Conservation (phyloP, 495 filamentous ascomycete species). For the Tricharina praecox region DNA sequence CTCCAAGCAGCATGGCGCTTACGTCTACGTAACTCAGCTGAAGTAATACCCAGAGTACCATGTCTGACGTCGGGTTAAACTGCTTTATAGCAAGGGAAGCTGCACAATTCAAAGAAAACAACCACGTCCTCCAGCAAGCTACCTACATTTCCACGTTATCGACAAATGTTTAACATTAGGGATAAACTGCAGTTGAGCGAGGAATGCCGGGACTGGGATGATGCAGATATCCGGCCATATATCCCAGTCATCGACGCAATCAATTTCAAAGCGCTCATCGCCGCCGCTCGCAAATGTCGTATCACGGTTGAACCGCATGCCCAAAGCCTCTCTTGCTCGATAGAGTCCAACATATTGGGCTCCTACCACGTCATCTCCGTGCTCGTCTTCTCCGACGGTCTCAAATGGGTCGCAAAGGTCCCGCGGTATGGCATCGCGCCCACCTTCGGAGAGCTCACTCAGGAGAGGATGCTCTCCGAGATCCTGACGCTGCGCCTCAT, state of each 20-base stretch:
- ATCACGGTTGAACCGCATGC: not conserved
- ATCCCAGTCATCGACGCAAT: not conserved
- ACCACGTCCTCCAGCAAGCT: too few relatives aligned
- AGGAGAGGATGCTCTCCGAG: slow-evolving; percentile 1
- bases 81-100: too few relatives aligned
- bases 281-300: not conserved
- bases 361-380: slow-evolving; percentile 6
- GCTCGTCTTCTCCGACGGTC: slow-evolving; percentile 1
- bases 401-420: slow-evolving; percentile 1
- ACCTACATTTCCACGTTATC: not conserved
- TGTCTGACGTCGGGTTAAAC: too few relatives aligned
- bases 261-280: not conserved
- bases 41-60: too few relatives aligned
- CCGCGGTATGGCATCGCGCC: not conserved
- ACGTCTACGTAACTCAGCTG: too few relatives aligned
- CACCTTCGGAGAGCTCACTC: not conserved
- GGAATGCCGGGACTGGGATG: not conserved
- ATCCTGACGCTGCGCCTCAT: slow-evolving; percentile 5
- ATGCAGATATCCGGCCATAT: not conserved
- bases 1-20: too few relatives aligned
- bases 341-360: not conserved
- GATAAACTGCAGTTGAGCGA: not conserved
- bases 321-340: not conserved
- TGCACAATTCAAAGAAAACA: too few relatives aligned
- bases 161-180: not conserved